Conservation (phyloP, 2,329 filamentous ascomycete species). For the Phialophora macrospora region DNA sequence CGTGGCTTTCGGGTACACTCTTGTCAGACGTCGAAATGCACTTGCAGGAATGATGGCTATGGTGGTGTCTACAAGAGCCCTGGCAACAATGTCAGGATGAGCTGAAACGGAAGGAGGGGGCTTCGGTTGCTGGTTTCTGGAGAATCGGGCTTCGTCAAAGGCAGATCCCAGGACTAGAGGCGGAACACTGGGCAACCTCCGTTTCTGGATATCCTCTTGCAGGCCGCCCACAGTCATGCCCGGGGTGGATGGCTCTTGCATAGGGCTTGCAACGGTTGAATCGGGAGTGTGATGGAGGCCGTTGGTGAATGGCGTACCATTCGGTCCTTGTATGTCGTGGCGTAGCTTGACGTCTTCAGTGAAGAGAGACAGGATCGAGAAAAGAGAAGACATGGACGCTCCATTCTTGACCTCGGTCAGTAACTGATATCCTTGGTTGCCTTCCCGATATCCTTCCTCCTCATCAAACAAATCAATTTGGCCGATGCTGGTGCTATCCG, state of each 20-base stretch:
- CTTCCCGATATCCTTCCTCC: conserved; percentile 63
- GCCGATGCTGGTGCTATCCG: conserved; percentile 46
- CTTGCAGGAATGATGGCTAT: conserved; percentile 98
- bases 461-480: conserved; percentile 68
- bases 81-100: conserved; percentile 95
- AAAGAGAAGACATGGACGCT: conserved; percentile 96
- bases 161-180: conserved; percentile 71
- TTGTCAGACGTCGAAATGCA: conserved; percentile 88
- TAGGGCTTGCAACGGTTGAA: conserved; percentile 49
- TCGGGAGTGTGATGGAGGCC: conserved; percentile 44
- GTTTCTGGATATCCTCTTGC: conserved; percentile 29
- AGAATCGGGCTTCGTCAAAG: conserved; percentile 42
- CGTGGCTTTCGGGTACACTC: conserved; percentile 93
- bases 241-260: conserved; percentile 42
- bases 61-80: conserved; percentile 93
- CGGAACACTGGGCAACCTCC: conserved; percentile 67
- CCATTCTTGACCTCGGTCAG: conserved; percentile 97
- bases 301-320: conserved; percentile 43
- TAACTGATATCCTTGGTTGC: conserved; percentile 86
- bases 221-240: conserved; percentile 11
- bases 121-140: conserved; percentile 34
- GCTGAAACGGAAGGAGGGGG: conserved; percentile 62
- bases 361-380: conserved; percentile 95
- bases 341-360: conserved; percentile 89
- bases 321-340: conserved; percentile 57